Percentiles rank a stretch among this genome's conserved stretches.
Conservation (phyloP, 306 rosid genomes). For the Calophaca sinica region DNA sequence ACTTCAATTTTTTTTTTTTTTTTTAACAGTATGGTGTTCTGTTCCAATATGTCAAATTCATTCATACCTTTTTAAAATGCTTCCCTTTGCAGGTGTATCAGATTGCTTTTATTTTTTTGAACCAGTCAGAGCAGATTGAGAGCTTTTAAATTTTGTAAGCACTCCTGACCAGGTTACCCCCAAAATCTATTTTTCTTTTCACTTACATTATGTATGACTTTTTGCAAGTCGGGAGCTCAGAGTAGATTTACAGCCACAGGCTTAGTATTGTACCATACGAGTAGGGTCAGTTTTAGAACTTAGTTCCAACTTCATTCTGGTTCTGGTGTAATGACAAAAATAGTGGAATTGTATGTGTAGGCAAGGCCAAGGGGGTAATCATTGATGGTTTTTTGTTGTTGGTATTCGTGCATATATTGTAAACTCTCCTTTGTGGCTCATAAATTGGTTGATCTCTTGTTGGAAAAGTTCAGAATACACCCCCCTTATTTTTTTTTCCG, state of each 20-base stretch:
- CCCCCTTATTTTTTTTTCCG: neutral
- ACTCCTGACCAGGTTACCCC: constrained; percentile 58
- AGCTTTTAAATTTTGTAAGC: constrained; percentile 52
- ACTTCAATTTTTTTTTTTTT: constrained; percentile 13
- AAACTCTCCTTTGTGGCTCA: constrained; percentile 12
- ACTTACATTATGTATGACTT: constrained; percentile 20
- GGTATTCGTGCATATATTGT: constrained; percentile 8
- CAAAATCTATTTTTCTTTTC: constrained; percentile 35
- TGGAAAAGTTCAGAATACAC: neutral
- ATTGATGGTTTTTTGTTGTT: constrained; percentile 24
- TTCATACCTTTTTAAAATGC: constrained; percentile 37
- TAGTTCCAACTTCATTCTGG: constrained; percentile 42
- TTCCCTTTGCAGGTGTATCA: constrained; percentile 53
- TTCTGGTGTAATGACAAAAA: constrained; percentile 15
- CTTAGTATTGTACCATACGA: constrained; percentile 45
- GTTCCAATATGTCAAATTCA: constrained; percentile 8
- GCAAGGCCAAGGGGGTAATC: constrained; percentile 17
- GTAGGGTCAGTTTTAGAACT: constrained; percentile 46
- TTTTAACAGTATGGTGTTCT: constrained; percentile 12
- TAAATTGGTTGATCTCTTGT: constrained; percentile 34
- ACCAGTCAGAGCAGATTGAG: constrained; percentile 52
- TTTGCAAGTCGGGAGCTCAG: constrained; percentile 41
- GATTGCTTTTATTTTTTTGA: constrained; percentile 39
- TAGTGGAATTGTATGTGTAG: constrained; percentile 38
- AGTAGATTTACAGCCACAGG: constrained; percentile 35